Base-by-base conservation (phyloP, 2,329 filamentous ascomycete species). In the Colletotrichum chrysophilum region DNA sequence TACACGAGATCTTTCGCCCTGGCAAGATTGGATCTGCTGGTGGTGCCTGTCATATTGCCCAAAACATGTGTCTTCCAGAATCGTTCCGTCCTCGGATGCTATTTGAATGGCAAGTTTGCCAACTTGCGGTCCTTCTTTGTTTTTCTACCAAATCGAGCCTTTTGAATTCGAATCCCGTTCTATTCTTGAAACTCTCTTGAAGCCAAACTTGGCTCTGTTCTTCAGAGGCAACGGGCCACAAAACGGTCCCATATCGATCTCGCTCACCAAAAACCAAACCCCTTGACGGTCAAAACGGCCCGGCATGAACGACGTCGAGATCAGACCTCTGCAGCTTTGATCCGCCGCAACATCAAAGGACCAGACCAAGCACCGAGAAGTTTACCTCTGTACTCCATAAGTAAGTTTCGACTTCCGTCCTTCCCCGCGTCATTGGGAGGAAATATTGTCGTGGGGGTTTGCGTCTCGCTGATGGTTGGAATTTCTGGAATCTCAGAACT, bases 271-370 rank as follows among this genome's bases (percentile, higher is more conserved):
- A 52, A 52, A 52, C n/a, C 43, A 52, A 52, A n/a, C 38, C 28
- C 65, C 56, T 58, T 67, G 65, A 67, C 65, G 43, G 65, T 67
- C 65, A 67, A 67, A 67, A 67, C 65, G 43, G 43, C 62, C 48
- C 36, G 34, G 65, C 65, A 67, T 58, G 43, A 67, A 55, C 43
- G 43, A 52, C 43, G 28, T 24, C 65, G 65, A 32, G 65, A 67
- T 67, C 65, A 67, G 65, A 67, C 65, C 48, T 26, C 56, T 32
- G 32, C 30, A 67, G 65, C 65, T 24, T 56, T 30, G 28, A 67
- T 21, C 43, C 48, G 43, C 24, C 38, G 65, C 65, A 56, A 34
- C 43, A 28, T 26, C 28, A 55, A 67, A 55, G 28, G 30, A 34
- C 43, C 43, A 56, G 65, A 56, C 65, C 48, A 38, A 67, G 65